These are phyloP conservation scores for Kuraishia molischiana DNA, from an alignment of 805 yeast genomes.

Conservation along the genomic window DNA sequence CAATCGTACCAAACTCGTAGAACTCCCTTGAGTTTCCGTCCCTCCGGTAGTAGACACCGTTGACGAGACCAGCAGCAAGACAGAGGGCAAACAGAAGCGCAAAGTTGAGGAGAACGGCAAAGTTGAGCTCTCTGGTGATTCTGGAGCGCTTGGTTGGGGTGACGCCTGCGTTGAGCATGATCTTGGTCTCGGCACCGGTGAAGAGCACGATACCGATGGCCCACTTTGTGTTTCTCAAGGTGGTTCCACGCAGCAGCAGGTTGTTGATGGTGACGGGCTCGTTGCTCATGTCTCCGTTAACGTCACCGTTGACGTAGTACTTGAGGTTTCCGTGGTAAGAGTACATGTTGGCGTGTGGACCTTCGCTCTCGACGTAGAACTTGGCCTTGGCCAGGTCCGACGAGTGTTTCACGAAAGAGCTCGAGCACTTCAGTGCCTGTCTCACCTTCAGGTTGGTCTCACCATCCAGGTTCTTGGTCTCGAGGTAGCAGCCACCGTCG, in stretches of 20 bases:
- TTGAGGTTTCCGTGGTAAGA: conserved; percentile 66
- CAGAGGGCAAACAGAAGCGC: conserved; percentile 54
- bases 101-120: conserved; percentile 61
- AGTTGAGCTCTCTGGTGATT: conserved; percentile 63
- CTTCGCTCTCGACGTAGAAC: conserved; percentile 74
- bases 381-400: conserved; percentile 38
- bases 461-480: conserved; percentile 78
- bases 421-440: conserved; percentile 58
- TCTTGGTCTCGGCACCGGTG: conserved; percentile 74
- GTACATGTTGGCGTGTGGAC: conserved; percentile 73
- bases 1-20: conserved; percentile 65
- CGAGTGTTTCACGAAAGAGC: conserved; percentile 27
- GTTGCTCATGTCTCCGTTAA: conserved; percentile 26
- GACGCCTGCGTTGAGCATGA: conserved; percentile 71
- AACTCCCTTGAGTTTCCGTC: conserved; percentile 41
- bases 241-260: conserved; percentile 63
- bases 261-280: conserved; percentile 68
- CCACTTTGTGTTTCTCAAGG: conserved; percentile 78
- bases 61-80: conserved; percentile 59
- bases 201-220: conserved; percentile 67
- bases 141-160: conserved; percentile 74
- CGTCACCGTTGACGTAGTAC: conserved; percentile 29
- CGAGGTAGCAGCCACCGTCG: conserved; percentile 62
- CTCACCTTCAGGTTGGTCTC: conserved; percentile 70
- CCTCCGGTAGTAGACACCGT: conserved; percentile 53